Base-by-base conservation (phyloP, 345 rosid genomes). In the Pseudoturritis turrita region DNA sequence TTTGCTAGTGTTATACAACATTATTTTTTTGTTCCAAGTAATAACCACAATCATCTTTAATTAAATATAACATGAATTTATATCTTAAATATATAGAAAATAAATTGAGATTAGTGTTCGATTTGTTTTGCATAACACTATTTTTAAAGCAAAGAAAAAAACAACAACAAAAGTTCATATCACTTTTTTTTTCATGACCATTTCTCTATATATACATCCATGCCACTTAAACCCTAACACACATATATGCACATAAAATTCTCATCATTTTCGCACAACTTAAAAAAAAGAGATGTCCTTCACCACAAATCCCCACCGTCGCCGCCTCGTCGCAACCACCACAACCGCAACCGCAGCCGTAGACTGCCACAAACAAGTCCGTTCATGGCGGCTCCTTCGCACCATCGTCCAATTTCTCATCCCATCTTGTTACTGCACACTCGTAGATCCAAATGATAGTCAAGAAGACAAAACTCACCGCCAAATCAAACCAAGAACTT, bases 311-410 rank as follows among this genome's bases (percentile, higher is more conserved):
- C 67, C 77, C 61, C 60, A 54, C 66, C 65, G 61, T 47, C 76
- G 8, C 71, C 53, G 40, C 54, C 25, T 75, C 1, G 17, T 51
- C 3, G 73, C n/a, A n/a, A n/a, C n/a, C n/a, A n/a, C 74, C 70
- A 55, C 82, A 63, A 65, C 45, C 69, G 40, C 78, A 19, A 35
- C 81, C 47, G 67, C 85, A 72, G 29, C 85, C n/a, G 87, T 87
- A 15, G 92, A 89, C 68, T 89, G 96, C 81, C 82, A 89, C 18
- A 87, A 87, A 71, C 96, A 89, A 56, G 90, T 87, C 62, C 88
- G 88, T 26, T 89, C 92, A 36, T 89, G 96, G 96, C 77, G 90
- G 68, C 81, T 89, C 62, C 80, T 87, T 17, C 85, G 87, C 8
- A 79, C 78, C 55, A 86, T 89, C 56, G 35, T 82, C 10, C 68